A percentile compares a stretch with the other conserved stretches of the same genome.
These are phyloP conservation scores for Mortierella sp. DNA, from an alignment of 371 early-diverging fungal genomes.

Conservation along the genomic window DNA sequence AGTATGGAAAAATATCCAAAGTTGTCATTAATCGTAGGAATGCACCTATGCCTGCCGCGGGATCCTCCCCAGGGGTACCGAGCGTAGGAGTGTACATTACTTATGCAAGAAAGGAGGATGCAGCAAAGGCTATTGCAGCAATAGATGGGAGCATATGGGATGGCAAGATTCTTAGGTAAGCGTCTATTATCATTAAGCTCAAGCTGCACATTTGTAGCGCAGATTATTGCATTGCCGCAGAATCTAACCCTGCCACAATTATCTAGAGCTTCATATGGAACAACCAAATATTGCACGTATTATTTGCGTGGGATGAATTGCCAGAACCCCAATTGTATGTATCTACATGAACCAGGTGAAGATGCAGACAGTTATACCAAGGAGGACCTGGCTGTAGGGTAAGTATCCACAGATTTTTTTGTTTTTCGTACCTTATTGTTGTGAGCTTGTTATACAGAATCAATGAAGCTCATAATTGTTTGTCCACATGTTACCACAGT, in stretches of 20 bases:
- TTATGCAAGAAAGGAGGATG: conserved; percentile 89
- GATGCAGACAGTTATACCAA: conserved; percentile 84
- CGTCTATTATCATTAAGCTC: not conserved
- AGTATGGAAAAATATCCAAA: conserved; percentile 95
- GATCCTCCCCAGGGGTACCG: conserved; percentile 65
- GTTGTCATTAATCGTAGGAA: conserved; percentile 87
- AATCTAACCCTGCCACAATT: not conserved
- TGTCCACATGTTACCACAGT: conserved; percentile 26
- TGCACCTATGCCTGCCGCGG: conserved; percentile 65
- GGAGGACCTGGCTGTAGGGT: conserved; percentile 74
- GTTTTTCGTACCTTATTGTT: not conserved
- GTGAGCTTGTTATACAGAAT: not conserved
- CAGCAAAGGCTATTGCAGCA: conserved; percentile 89
- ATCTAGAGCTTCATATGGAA: conserved; percentile 89
- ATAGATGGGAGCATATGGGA: conserved; percentile 95
- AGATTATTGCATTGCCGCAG: not conserved
- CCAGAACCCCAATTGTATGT: conserved; percentile 94
- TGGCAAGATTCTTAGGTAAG: conserved; percentile 81
- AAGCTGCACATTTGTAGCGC: not conserved
- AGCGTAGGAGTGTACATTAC: conserved; percentile 92
- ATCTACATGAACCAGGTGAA: conserved; percentile 95
- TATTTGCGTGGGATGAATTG: conserved; percentile 92
- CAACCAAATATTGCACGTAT: conserved; percentile 97
- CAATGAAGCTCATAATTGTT: not conserved
- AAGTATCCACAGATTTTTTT: conserved; percentile 21